Evolutionary conservation across 2,329 filamentous ascomycete genomes (phyloP).

Genomic region (Aspergillus melleus): DNA sequence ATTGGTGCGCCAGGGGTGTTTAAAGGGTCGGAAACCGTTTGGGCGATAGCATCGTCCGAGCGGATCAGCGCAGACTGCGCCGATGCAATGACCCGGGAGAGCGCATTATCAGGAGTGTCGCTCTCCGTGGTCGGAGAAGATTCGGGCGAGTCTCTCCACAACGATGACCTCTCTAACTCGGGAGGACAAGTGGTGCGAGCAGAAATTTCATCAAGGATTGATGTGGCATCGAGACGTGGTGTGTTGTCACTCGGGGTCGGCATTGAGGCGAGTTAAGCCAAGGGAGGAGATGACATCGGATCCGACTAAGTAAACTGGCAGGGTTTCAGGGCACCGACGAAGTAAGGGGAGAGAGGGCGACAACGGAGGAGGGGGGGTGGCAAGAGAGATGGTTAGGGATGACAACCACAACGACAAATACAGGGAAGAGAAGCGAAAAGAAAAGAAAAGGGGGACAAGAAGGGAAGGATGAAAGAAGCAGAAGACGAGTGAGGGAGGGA

Average conservation of each 20-base stretch:
- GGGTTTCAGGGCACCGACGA: slow-evolving; percentile 1
- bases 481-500: slow-evolving; percentile 7
- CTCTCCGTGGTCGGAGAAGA: slow-evolving; percentile 18
- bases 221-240: slow-evolving; percentile 42
- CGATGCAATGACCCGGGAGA: slow-evolving; percentile 25
- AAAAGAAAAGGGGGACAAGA: no score
- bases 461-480: slow-evolving; percentile 1
- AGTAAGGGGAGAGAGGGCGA: slow-evolving; percentile 8
- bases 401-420: slow-evolving; percentile 8
- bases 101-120: slow-evolving; percentile 30
- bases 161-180: slow-evolving; percentile 39
- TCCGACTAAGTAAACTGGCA: slow-evolving; percentile 14
- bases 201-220: slow-evolving; percentile 46
- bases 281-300: slow-evolving; percentile 37
- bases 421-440: slow-evolving; percentile 5
- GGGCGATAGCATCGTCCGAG: slow-evolving; percentile 27
- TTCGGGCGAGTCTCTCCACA: slow-evolving; percentile 35
- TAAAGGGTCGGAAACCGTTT: slow-evolving; percentile 26
- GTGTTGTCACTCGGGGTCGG: slow-evolving; percentile 50
- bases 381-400: background rate
- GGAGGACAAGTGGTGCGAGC: slow-evolving; percentile 53
- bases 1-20: slow-evolving; percentile 18
- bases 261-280: slow-evolving; percentile 46
- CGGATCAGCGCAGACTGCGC: slow-evolving; percentile 28
- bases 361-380: background rate